Conservation (phyloP, 2,329 filamentous ascomycete genomes). For the Lachnellula hyalina region DNA sequence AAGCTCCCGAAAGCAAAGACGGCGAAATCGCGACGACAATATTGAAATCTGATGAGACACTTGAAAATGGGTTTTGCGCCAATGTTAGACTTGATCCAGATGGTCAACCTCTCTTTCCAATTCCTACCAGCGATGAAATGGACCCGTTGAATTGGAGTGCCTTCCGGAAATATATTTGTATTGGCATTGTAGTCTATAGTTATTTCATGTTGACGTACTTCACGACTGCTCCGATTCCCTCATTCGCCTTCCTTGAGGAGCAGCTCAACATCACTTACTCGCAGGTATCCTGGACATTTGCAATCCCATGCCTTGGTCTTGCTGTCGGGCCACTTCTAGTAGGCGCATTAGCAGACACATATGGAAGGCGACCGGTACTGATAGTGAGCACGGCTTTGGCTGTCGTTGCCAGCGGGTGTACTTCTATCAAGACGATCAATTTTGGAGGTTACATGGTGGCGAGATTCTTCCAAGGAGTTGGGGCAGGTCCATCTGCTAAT, state of each 20-base stretch:
- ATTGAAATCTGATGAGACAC: too few species aligned
- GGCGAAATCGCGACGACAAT: too few species aligned
- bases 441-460: constrained; percentile 52
- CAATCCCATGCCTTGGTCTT: constrained; percentile 44
- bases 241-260: constrained; percentile 44
- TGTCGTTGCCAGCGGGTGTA: constrained; percentile 33
- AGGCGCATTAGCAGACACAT: constrained; percentile 36
- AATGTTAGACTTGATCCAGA: too few species aligned
- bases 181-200: constrained; percentile 42
- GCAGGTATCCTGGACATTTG: constrained; percentile 48
- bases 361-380: constrained; percentile 38
- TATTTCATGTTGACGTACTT: constrained; percentile 56
- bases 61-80: too few species aligned
- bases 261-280: constrained; percentile 41
- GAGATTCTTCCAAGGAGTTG: constrained; percentile 53
- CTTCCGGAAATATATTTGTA: constrained; percentile 1
- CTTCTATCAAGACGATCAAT: constrained; percentile 30
- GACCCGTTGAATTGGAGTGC: too few species aligned
- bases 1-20: too few species aligned
- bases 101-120: too few species aligned
- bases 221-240: constrained; percentile 51
- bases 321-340: constrained; percentile 46
- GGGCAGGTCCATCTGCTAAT: constrained; percentile 39
- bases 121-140: too few species aligned
- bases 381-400: constrained; percentile 36